A percentile compares a stretch with the other conserved stretches of the same genome.
These are phyloP conservation scores for Pseudocercospora vitis DNA, from an alignment of 2,329 filamentous ascomycete species.

Conservation along the genomic window DNA sequence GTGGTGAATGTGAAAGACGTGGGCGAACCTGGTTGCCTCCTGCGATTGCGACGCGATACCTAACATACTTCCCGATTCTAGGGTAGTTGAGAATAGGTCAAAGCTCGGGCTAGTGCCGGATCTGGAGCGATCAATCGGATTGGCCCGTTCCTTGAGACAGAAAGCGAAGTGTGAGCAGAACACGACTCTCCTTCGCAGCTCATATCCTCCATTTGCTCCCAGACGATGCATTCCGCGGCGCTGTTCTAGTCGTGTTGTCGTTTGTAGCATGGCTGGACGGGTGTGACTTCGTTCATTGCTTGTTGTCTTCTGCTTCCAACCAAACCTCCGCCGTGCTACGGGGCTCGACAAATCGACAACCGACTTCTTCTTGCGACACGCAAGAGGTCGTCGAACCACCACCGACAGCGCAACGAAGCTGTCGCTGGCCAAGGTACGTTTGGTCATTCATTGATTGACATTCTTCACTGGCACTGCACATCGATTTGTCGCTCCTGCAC, in stretches of 20 bases:
- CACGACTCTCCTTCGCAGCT: too few species aligned
- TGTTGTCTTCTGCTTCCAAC: constrained; percentile 1
- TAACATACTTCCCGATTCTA: too few species aligned
- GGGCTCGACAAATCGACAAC: constrained; percentile 11
- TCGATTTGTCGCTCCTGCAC: constrained; percentile 11
- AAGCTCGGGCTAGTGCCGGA: too few species aligned
- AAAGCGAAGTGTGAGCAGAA: too few species aligned
- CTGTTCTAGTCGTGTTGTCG: not conserved
- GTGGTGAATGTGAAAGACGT: too few species aligned
- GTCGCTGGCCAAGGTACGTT: constrained; percentile 2
- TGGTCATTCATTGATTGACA: not conserved
- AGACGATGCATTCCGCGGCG: not conserved
- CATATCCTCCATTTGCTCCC: too few species aligned
- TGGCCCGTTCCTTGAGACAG: too few species aligned
- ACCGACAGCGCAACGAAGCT: not conserved
- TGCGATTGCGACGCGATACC: too few species aligned
- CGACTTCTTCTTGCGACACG: constrained; percentile 8
- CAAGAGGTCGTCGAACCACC: not conserved
- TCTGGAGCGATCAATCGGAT: too few species aligned
- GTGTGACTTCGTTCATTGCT: constrained; percentile 1
- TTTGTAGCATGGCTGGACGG: constrained; percentile 1
- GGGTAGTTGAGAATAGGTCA: too few species aligned
- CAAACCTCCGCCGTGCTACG: constrained; percentile 2
- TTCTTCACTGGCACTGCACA: not conserved
- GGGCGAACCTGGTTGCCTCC: too few species aligned